Base-by-base conservation (phyloP, 2,329 filamentous ascomycete species). In the Scortechinia acanthostroma region DNA sequence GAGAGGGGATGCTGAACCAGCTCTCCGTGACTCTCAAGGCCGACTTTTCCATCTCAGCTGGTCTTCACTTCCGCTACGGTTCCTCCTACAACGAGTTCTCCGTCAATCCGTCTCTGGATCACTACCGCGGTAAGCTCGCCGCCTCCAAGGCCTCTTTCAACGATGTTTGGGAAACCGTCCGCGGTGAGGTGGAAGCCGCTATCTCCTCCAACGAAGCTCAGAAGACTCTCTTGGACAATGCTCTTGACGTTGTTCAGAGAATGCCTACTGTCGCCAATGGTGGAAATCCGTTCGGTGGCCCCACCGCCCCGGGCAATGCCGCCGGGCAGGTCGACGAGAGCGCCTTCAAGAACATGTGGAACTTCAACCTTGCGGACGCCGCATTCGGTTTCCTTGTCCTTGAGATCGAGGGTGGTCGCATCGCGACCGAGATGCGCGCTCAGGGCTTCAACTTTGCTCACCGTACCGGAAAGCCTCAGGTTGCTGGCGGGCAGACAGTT, bases 311-410 rank as follows among this genome's bases (percentile, higher is more conserved):
- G 30, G 82, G 81, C 43, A 70, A 76, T 45, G 77, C 80, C 47
- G 83, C 88, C 43, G 93, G 93, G 22, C 88, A 95, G 58, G 90
- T 98, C 16, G 93, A 98, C 51, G 93, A 98, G 71, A 96, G 91
- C 57, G 93, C 93, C 1, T 98, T 98, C 77, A 98, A 98, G 74
- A 98, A 98, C 63, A 97, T 97, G 93, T 98, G 93, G 93, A 98
- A 98, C 66, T 98, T 98, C 70, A 97, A 97, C 64, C 68, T 98
- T 52, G 93, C 93, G 22, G 93, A 98, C 70, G 93, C 93, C 46
- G 91, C 93, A 17, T 98, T 97, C 62, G 93, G 93, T 49, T 98
- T 90, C 74, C 74, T 98, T 44, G 90, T 97, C 15, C 69, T 98
- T 47, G 93, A 98, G 62, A 85, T 98, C 48, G 93, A 98, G 60